These are phyloP conservation scores for Peronospora belbahrii DNA, from an alignment of 352 stramenopile species.

Conservation along the genomic window DNA sequence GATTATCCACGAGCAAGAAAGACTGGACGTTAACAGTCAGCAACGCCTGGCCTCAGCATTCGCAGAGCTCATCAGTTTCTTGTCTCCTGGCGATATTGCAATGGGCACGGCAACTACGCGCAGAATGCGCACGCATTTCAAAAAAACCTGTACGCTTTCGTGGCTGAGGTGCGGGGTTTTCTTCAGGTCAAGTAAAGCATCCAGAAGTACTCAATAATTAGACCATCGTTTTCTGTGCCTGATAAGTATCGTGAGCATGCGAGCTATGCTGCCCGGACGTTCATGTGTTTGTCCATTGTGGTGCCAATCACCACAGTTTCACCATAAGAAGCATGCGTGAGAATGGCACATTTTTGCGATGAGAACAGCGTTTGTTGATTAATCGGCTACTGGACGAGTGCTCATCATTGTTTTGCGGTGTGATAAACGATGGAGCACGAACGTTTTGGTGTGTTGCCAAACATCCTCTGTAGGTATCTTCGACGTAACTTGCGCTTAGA, in stretches of 20 bases:
- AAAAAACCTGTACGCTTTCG: slow-evolving; percentile 78
- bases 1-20: slow-evolving; percentile 45
- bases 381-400: too few relatives aligned
- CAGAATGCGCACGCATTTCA: slow-evolving; percentile 70
- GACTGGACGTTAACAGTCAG: slow-evolving; percentile 30
- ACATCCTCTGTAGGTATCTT: too few relatives aligned
- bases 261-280: slow-evolving; percentile 7
- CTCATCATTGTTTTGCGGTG: too few relatives aligned
- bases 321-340: slow-evolving; percentile 24
- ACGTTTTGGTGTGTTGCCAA: too few relatives aligned
- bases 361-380: too few relatives aligned
- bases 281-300: slow-evolving; percentile 21
- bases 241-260: neutral
- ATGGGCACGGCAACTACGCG: slow-evolving; percentile 54
- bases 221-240: neutral
- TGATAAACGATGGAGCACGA: too few relatives aligned
- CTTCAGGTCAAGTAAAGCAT: slow-evolving; percentile 63
- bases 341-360: slow-evolving; percentile 21
- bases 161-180: slow-evolving; percentile 73
- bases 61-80: slow-evolving; percentile 53
- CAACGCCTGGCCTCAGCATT: slow-evolving; percentile 58
- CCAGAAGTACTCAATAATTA: slow-evolving; percentile 1
- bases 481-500: too few relatives aligned
- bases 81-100: slow-evolving; percentile 50
- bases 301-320: slow-evolving; percentile 25